Conservation (phyloP, 2,329 filamentous ascomycete species). For the Aspergillus udagawae region DNA sequence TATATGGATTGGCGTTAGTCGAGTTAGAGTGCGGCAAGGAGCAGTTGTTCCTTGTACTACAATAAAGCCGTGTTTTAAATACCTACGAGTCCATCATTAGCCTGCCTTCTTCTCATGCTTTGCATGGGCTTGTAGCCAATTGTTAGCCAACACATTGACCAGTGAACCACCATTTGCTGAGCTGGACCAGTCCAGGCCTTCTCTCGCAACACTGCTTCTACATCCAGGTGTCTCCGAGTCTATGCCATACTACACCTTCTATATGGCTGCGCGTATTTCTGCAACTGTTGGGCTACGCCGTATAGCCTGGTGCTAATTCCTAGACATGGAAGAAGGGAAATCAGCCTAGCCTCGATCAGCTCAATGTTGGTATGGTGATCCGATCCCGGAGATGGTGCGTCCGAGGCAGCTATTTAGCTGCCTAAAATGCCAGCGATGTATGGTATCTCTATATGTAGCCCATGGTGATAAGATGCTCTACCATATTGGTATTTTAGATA, state of each 20-base stretch:
- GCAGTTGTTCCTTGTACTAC: background rate
- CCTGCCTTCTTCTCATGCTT: background rate
- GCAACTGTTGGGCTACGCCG: too few relatives aligned
- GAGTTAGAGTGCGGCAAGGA: background rate
- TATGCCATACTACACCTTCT: background rate
- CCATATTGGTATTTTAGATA: too few relatives aligned
- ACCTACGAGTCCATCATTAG: background rate
- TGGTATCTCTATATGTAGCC: background rate
- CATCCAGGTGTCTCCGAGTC: background rate
- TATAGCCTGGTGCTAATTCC: too few relatives aligned
- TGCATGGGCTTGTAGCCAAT: too few relatives aligned
- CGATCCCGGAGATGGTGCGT: background rate
- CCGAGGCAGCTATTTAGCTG: background rate
- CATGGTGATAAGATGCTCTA: too few relatives aligned
- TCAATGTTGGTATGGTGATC: background rate
- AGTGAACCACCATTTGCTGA: background rate
- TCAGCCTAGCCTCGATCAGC: background rate
- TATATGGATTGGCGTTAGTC: too few relatives aligned
- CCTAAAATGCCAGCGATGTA: background rate
- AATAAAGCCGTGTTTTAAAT: background rate
- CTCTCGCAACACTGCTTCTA: background rate
- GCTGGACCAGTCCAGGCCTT: background rate
- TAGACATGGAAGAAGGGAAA: too few relatives aligned
- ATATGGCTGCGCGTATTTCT: background rate
- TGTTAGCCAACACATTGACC: too few relatives aligned